A percentile compares a stretch with the other conserved stretches of the same genome.
phyloP scores from a whole-genome alignment of 2,329 filamentous ascomycete species.

The Sporothrix variecibatus region DNA sequence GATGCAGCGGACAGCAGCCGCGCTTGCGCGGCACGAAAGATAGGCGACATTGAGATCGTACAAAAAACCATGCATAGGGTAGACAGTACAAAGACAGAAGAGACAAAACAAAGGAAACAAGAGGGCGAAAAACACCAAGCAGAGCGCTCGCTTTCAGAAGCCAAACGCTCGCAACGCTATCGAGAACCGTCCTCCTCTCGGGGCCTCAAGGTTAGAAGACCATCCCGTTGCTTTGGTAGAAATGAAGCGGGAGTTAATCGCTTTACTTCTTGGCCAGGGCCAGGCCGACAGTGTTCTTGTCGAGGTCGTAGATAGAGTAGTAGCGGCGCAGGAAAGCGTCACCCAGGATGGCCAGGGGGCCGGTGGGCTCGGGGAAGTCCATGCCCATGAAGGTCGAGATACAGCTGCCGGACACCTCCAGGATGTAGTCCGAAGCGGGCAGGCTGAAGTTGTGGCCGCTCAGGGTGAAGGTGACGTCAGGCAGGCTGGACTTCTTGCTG shows the following conservation, averaged over 20 bases:
- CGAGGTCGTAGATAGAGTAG: conserved; percentile 97
- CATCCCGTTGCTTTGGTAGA: neutral
- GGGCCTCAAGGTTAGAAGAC: neutral
- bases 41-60: neutral
- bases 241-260: neutral
- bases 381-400: conserved; percentile 98
- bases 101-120: neutral
- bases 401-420: conserved; percentile 92
- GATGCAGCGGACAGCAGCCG: conserved; percentile 9
- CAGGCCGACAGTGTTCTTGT: conserved; percentile 83
- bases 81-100: neutral
- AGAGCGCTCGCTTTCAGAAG: neutral
- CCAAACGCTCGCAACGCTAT: neutral
- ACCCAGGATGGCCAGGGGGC: conserved; percentile 91
- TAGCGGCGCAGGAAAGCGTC: conserved; percentile 82
- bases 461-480: conserved; percentile 89
- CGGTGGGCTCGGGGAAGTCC: conserved; percentile 84
- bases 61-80: conserved; percentile 15
- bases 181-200: neutral
- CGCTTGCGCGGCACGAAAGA: neutral
- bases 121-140: neutral
- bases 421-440: conserved; percentile 85
- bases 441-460: conserved; percentile 93
- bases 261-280: conserved; percentile 70
- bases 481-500: conserved; percentile 75